Base-by-base conservation (phyloP, 179 eudicot species). In the Corrigiola litoralis region DNA sequence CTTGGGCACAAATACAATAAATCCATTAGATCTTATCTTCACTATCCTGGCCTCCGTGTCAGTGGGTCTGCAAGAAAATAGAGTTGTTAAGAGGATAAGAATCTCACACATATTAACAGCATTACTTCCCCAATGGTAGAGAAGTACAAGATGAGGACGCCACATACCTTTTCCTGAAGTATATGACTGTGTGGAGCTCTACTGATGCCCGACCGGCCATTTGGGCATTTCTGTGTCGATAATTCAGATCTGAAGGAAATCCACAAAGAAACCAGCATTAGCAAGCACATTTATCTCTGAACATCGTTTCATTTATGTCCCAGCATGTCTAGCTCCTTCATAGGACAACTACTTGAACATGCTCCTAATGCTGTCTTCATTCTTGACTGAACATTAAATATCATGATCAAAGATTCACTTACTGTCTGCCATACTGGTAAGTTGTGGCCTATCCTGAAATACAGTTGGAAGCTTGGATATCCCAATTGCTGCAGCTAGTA, bases 131-230 rank as follows among this genome's bases (percentile, higher is more conserved):
- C 1, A 0, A 44, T 14, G 49, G 14, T 42, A 17, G 40, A 33
- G 58, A n/a, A n/a, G 34, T 60, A 75, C 51, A 53, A 25, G 29
- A 16, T 31, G 27, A 44, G 36, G 44, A 25, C 11, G 38, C 5
- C 25, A 62, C 70, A 50, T 75, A 95, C 99, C 91, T 75, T 50
- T 86, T 85, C 60, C 83, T 85, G 73, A 95, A 90, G 76, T 78
- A 90, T 45, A 91, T 85, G 10, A 90, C 82, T 34, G 99, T 94
- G 70, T 90, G 95, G 48, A 94, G 96, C 91, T 90, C 99, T 23
- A 94, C 96, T 16, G 99, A 94, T 21, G 91, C 90, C 44, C 99
- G 85, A 63, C 96, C 77, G 28, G 99, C 99, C 99, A 94, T 94
- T 76, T 86, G 99, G 25, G 99, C 97, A 79, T 90, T 94, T 76